Evolutionary conservation across 2,329 filamentous ascomycete genomes (phyloP), one percentile per base, ranked within the genome.

Genomic region (Xylaria sp.): DNA sequence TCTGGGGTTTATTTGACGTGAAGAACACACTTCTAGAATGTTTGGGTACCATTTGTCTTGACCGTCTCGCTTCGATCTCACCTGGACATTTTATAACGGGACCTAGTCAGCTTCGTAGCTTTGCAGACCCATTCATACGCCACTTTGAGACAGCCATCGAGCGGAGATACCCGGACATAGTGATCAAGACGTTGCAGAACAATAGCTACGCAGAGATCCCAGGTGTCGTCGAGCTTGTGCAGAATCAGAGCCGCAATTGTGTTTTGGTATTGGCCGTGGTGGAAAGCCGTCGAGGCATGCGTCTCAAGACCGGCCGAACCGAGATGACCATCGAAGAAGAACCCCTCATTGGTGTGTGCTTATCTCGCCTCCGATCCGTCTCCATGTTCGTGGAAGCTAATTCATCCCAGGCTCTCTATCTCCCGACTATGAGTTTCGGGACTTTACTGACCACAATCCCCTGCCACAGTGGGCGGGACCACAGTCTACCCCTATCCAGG

Each of bases 21-120:
- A 87, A 87, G 72, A 79, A 84, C 21, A 83, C 82, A 0, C 83
- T 86, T 27, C 80, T 85, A n/a, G 84, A 87, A 63, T 82, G 83
- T 0, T 76, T 87, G 0, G 83, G 77, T 2, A 80, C 83, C 0
- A 73, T 85, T 1, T 85, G 85, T 60, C 81, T 83, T 62, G 85
- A 87, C 68, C 79, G 85, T 1, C 72, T 87, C 5, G 83, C 83
- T 1, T 82, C 78, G 1, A 70, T 86, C 2, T 76, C 84, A 0
- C 85, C 85, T 0, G 76, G 75, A 0, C 66, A 78, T 43, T 79
- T 81, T 41, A 63, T 68, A n/a, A 60, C 67, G 11, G 61, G 64
- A 5, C 54, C 57, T 8, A 54, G 23, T 56, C 63, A n/a, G 51
- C 47, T 38, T 25, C 64, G 27, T 47, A 67, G 38, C 56, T 64